Base-by-base conservation (phyloP, 163 green algal genomes). In the Scenedesmus sp. region DNA sequence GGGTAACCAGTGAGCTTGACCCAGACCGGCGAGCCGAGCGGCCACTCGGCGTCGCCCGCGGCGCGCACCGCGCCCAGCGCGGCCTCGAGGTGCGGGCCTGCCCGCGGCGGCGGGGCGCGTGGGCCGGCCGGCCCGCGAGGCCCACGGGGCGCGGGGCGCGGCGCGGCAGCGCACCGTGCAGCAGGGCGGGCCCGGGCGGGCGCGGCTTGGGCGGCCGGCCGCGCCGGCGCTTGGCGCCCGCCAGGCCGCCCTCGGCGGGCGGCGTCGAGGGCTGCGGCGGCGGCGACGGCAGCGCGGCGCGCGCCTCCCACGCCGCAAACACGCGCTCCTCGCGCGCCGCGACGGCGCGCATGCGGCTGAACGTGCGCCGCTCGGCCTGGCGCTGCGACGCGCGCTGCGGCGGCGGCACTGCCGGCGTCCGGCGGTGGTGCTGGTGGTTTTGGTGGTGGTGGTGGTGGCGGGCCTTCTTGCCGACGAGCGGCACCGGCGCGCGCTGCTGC, bases 1-100 rank as follows among this genome's bases (percentile, higher is more conserved):
- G 53, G 65, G 24, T 66, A 77, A 24, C 69, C 69, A 51, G 42
- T 33, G 29, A 77, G 36, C 69, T 77, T 77, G 69, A 77, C 69
- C 69, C 69, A 77, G n/a, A 77, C 69, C 31, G 69, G 15, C 22
- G 69, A 48, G 9, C 69, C 69, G 1, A 60, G 14, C n/a, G 69
- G 53, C 54, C 56, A 14, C 14, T 14, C 44, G 14, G 36, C 65
- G 69, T 26, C 47, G n/a, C 24, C 45, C 36, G 29, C 58, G 28
- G 13, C 13, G 0, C 54, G 69, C 54, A 77, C 54, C 22, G 56
- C 69, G 29, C 17, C 13, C 36, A 77, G 42, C 34, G 66, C 69
- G 14, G 53, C 28, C 31, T 44, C 18, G 2, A 76, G 67, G 33
- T 65, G 67, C 17, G 31, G 0, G 3, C 67, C 67, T 76, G 67